A percentile compares a stretch with the other conserved stretches of the same genome.
These are phyloP conservation scores for Hygrophorus pudorinus DNA, from an alignment of 768 basidiomycete genomes.

Conservation along the genomic window DNA sequence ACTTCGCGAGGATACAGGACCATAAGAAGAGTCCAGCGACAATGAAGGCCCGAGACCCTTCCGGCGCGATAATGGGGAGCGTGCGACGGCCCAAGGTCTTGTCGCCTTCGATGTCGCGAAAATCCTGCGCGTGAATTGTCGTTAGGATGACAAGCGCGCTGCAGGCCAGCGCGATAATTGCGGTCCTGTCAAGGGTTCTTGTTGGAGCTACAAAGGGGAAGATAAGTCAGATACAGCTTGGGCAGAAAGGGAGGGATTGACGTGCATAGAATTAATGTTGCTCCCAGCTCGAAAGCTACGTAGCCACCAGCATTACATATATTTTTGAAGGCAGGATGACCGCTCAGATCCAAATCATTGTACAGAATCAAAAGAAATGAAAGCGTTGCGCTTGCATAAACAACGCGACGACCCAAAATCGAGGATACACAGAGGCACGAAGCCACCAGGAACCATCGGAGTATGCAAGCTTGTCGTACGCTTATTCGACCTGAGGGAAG, in stretches of 20 bases:
- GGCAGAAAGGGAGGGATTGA: background rate
- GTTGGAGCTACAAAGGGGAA: no score
- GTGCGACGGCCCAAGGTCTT: conserved; percentile 27
- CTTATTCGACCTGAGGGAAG: conserved; percentile 25
- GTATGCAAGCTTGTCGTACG: conserved; percentile 11
- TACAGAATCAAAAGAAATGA: conserved; percentile 3
- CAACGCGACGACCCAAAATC: background rate
- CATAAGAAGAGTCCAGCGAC: conserved; percentile 1
- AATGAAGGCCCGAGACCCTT: conserved; percentile 3
- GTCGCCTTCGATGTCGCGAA: conserved; percentile 36
- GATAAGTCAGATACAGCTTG: background rate
- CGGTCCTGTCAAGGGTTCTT: no score
- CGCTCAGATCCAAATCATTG: conserved; percentile 6
- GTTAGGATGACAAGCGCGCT: conserved; percentile 26
- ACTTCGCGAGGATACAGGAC: conserved; percentile 4
- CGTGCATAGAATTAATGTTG: conserved; percentile 5
- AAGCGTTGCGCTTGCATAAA: conserved; percentile 3
- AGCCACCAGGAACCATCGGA: conserved; percentile 26
- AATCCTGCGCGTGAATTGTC: conserved; percentile 39
- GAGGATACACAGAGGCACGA: conserved; percentile 5
- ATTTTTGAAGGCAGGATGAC: conserved; percentile 7
- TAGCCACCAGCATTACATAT: conserved; percentile 8
- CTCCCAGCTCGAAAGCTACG: conserved; percentile 8
- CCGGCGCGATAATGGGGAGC: conserved; percentile 34
- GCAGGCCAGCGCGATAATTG: conserved; percentile 8